phyloP scores from a whole-genome alignment of 73 alveolate species.

The Symbiodinium pilosum region DNA sequence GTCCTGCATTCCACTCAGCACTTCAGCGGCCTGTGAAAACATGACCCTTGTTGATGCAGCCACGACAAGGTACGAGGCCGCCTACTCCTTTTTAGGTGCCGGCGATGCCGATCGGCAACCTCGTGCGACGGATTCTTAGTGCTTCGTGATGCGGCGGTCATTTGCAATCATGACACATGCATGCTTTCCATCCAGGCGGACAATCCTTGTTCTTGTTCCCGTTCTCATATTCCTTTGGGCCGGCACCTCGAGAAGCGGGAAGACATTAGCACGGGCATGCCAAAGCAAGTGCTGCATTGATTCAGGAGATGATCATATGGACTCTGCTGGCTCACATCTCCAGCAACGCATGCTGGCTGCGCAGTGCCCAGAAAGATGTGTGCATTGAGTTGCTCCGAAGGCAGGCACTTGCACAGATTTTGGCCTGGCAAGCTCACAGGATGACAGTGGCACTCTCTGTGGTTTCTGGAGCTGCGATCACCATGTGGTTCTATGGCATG shows the following conservation, averaged over 20 bases:
- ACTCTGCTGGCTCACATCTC: slow-evolving; percentile 43
- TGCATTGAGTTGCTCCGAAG: too few species aligned
- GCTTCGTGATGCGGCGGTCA: too few species aligned
- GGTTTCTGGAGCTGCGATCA: slow-evolving; percentile 50
- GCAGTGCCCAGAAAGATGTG: background rate
- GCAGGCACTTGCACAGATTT: too few species aligned
- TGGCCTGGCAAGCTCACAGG: slow-evolving; percentile 20
- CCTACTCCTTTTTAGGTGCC: background rate
- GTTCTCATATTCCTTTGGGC: slow-evolving; percentile 64
- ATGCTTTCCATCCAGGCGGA: slow-evolving; percentile 17
- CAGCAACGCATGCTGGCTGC: slow-evolving; percentile 84
- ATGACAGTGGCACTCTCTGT: slow-evolving; percentile 37
- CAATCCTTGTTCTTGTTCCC: slow-evolving; percentile 68
- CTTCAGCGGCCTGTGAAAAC: too few species aligned
- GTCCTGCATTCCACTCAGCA: background rate
- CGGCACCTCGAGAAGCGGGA: background rate
- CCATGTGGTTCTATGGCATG: slow-evolving; percentile 82
- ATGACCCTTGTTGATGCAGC: too few species aligned
- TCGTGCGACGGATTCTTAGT: background rate
- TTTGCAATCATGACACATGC: too few species aligned
- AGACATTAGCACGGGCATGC: too few species aligned
- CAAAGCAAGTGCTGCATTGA: background rate
- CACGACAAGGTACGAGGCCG: background rate
- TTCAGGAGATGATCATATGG: slow-evolving; percentile 73
- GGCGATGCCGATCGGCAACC: background rate